Conservation (phyloP, 2,329 filamentous ascomycete genomes). For the Neospermospora avenae region DNA sequence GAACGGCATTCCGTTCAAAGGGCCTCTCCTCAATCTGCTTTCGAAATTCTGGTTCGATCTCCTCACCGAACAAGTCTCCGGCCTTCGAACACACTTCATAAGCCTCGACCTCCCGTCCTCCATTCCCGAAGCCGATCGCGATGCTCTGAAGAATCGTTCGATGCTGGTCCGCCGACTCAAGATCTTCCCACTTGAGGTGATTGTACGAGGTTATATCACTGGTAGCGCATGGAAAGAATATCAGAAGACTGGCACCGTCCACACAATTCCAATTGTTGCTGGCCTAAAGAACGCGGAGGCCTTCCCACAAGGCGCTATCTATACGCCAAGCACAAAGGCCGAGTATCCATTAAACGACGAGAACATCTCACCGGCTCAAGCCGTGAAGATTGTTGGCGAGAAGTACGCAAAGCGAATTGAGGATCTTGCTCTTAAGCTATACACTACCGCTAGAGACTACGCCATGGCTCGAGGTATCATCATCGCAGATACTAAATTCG, state of each 20-base stretch:
- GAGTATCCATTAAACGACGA: slow-evolving; percentile 65
- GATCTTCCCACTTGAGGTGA: slow-evolving; percentile 66
- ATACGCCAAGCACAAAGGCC: slow-evolving; percentile 67
- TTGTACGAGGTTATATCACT: slow-evolving; percentile 72
- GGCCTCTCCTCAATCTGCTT: slow-evolving; percentile 63
- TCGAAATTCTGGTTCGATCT: slow-evolving; percentile 67
- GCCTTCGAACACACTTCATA: slow-evolving; percentile 61
- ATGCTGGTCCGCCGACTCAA: slow-evolving; percentile 65
- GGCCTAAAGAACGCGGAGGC: slow-evolving; percentile 61
- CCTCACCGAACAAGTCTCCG: slow-evolving; percentile 52
- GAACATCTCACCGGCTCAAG: slow-evolving; percentile 61
- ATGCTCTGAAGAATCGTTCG: slow-evolving; percentile 42
- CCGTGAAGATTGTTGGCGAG: slow-evolving; percentile 47
- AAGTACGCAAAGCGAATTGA: slow-evolving; percentile 59
- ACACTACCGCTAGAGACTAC: slow-evolving; percentile 52
- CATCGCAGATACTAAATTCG: slow-evolving; percentile 73
- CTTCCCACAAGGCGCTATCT: slow-evolving; percentile 57
- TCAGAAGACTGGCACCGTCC: slow-evolving; percentile 58
- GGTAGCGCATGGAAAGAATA: slow-evolving; percentile 70
- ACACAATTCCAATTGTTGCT: slow-evolving; percentile 56
- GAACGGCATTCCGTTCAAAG: slow-evolving; percentile 71
- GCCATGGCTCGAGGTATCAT: slow-evolving; percentile 60
- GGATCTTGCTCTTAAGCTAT: slow-evolving; percentile 55
- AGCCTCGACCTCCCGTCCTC: slow-evolving; percentile 52
- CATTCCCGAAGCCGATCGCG: slow-evolving; percentile 37